Conservation (phyloP, 768 basidiomycete species). For the Collybia nuda region DNA sequence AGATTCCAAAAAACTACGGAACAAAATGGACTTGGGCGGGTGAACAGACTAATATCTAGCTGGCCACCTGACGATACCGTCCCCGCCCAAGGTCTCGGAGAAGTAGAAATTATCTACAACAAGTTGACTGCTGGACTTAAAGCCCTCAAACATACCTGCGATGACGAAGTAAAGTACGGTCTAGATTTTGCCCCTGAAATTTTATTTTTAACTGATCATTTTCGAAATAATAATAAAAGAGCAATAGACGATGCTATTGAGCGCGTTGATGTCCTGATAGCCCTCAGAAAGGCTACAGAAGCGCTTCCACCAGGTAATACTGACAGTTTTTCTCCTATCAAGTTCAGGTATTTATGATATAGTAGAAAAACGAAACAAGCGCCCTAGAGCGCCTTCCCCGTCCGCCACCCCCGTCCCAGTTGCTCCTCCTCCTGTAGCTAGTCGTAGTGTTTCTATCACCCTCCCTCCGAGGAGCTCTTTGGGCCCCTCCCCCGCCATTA, state of each 20-base stretch:
- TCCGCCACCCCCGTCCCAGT: slow-evolving; percentile 50
- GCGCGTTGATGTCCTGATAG: slow-evolving; percentile 66
- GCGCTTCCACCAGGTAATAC: slow-evolving; percentile 51
- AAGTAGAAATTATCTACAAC: slow-evolving; percentile 60
- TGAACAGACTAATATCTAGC: slow-evolving; percentile 67
- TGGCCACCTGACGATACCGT: slow-evolving; percentile 75
- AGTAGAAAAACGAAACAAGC: slow-evolving; percentile 75
- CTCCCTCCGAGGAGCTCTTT: slow-evolving; percentile 58
- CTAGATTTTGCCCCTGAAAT: slow-evolving; percentile 1
- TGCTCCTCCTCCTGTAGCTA: slow-evolving; percentile 26
- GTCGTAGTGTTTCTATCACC: slow-evolving; percentile 54
- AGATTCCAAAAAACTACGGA: slow-evolving; percentile 50
- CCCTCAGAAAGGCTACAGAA: slow-evolving; percentile 72
- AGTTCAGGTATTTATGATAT: not conserved
- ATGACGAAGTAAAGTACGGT: slow-evolving; percentile 64
- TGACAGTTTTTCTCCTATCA: not conserved
- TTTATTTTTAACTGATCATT: not conserved
- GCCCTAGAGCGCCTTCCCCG: slow-evolving; percentile 71
- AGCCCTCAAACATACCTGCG: slow-evolving; percentile 58
- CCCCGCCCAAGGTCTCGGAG: slow-evolving; percentile 66
- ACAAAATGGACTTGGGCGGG: slow-evolving; percentile 63
- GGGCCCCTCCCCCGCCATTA: slow-evolving; percentile 47
- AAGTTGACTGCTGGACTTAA: slow-evolving; percentile 61
- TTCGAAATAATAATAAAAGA: slow-evolving; percentile 32
- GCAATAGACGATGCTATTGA: slow-evolving; percentile 74